phyloP scores from a whole-genome alignment of 805 yeast genomes.

The Yarrowia osloensis region DNA sequence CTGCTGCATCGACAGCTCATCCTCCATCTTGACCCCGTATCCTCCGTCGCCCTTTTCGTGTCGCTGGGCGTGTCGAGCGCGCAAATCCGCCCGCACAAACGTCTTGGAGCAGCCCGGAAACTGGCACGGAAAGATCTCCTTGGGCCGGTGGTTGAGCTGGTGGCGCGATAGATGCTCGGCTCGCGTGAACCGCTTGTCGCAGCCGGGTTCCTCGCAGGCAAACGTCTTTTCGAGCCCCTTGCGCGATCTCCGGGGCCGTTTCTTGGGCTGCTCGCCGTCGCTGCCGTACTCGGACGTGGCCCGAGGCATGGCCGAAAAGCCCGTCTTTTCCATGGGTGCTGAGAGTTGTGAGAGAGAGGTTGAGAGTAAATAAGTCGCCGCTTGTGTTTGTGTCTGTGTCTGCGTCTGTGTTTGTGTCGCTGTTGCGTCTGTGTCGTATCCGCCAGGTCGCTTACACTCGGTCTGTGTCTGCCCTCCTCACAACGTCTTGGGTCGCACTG shows the following conservation, averaged over 20 bases:
- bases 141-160: constrained; percentile 42
- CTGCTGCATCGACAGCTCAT: neutral
- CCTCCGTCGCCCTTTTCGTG: constrained; percentile 36
- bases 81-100: constrained; percentile 44
- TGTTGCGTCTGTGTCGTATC: too few relatives aligned
- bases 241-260: constrained; percentile 36
- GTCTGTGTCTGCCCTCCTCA: neutral
- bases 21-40: constrained; percentile 12
- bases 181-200: constrained; percentile 39
- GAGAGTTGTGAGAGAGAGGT: neutral
- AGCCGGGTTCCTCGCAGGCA: constrained; percentile 38
- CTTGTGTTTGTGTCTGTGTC: neutral
- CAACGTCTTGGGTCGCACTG: too few relatives aligned
- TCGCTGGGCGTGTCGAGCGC: constrained; percentile 42
- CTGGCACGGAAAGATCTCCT: constrained; percentile 42
- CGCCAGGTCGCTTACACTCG: neutral
- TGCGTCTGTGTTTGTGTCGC: neutral
- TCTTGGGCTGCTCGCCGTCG: constrained; percentile 32
- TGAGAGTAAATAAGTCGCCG: neutral
- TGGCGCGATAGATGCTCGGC: constrained; percentile 39
- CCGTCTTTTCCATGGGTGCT: neutral
- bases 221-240: constrained; percentile 40
- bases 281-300: neutral
- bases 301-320: constrained; percentile 19
- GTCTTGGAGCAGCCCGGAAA: constrained; percentile 42